Percentiles rank a stretch among this genome's conserved stretches.
Conservation (phyloP, 768 basidiomycete genomes). For the Suillus subalutaceus region DNA sequence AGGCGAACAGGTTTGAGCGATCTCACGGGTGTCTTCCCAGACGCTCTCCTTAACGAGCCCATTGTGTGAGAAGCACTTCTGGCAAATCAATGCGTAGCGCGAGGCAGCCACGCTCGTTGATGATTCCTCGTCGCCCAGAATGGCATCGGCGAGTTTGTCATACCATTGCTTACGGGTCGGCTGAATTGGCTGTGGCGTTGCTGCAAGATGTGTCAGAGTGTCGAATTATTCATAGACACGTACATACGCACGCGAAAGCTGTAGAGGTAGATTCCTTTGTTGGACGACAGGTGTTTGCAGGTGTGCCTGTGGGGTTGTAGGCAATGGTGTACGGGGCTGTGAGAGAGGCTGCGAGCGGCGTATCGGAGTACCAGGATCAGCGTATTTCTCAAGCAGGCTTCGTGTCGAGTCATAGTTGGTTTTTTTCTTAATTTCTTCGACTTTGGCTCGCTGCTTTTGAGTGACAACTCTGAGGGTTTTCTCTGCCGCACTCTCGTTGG, state of each 20-base stretch:
- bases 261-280: conserved; percentile 31
- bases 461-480: conserved; percentile 72
- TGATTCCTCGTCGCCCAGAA: conserved; percentile 79
- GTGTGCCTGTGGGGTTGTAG: conserved; percentile 22
- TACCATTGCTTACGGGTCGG: conserved; percentile 78
- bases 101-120: conserved; percentile 42
- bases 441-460: conserved; percentile 78
- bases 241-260: conserved; percentile 41
- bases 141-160: conserved; percentile 84
- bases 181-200: conserved; percentile 41
- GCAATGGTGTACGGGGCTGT: conserved; percentile 36
- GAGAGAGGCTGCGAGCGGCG: conserved; percentile 41
- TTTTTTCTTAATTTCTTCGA: conserved; percentile 97
- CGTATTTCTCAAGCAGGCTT: conserved; percentile 88
- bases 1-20: not conserved
- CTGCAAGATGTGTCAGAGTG: conserved; percentile 29
- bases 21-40: conserved; percentile 84
- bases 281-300: conserved; percentile 27
- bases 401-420: conserved; percentile 95
- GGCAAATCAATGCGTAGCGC: conserved; percentile 86
- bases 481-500: conserved; percentile 49
- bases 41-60: conserved; percentile 82
- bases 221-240: not conserved
- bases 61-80: conserved; percentile 86
- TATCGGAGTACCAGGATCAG: conserved; percentile 55